These are phyloP conservation scores for Vaccinium corymbosum DNA, from an alignment of 148 eudicot species.

Conservation along the genomic window DNA sequence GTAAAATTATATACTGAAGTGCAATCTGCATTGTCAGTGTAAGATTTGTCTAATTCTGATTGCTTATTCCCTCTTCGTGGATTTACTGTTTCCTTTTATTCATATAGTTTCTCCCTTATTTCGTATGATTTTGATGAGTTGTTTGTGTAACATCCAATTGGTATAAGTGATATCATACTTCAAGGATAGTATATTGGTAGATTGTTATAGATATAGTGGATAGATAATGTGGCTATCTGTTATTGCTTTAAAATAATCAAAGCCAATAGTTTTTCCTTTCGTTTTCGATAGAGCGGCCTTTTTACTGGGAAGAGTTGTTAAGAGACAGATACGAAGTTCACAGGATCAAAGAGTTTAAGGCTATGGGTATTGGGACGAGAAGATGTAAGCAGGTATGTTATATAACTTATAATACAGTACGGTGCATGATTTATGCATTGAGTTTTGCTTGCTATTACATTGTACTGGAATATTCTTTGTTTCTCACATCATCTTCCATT, in stretches of 20 bases:
- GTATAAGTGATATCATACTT: background rate
- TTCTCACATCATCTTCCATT: background rate
- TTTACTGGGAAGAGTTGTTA: conserved; percentile 87
- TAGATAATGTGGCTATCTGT: background rate
- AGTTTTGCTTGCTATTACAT: background rate
- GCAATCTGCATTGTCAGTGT: background rate
- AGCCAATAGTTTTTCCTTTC: background rate
- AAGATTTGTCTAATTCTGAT: background rate
- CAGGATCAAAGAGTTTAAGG: conserved; percentile 76
- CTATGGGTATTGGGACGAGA: conserved; percentile 94
- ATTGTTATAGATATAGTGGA: background rate
- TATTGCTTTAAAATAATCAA: background rate
- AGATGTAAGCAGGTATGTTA: conserved; percentile 85
- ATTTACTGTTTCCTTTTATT: background rate
- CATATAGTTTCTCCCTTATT: background rate
- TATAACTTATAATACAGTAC: background rate
- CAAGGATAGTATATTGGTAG: background rate
- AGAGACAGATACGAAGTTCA: conserved; percentile 75
- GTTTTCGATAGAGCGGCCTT: conserved; percentile 43
- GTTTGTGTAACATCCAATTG: background rate
- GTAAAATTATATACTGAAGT: background rate
- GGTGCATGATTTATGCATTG: background rate
- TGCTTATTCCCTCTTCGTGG: background rate
- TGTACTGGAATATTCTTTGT: background rate
- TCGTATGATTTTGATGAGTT: background rate